Conservation (phyloP, 2,329 filamentous ascomycete genomes). For the Sporothrix luriei region DNA sequence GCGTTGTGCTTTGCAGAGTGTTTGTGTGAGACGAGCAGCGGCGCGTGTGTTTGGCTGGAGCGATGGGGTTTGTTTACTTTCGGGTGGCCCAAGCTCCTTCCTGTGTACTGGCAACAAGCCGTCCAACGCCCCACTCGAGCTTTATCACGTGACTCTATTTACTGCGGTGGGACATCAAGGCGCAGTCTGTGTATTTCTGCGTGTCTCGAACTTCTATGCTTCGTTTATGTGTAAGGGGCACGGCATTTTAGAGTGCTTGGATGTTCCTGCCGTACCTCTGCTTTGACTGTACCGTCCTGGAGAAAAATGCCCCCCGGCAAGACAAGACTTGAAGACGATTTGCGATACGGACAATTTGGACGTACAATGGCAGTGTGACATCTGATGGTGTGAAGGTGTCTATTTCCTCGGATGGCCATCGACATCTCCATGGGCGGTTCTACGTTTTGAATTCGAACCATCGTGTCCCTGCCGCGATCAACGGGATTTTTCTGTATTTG, state of each 20-base stretch:
- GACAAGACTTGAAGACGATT: not conserved
- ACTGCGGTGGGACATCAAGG: not conserved
- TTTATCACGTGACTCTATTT: not conserved
- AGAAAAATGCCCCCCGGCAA: not conserved
- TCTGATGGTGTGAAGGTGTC: not conserved
- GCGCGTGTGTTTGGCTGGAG: slow-evolving; percentile 30
- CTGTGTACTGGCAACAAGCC: slow-evolving; percentile 27
- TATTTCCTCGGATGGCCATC: no score
- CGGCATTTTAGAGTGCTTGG: slow-evolving; percentile 8
- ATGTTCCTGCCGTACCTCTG: not conserved
- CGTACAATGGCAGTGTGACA: slow-evolving; percentile 7
- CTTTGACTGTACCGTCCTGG: not conserved
- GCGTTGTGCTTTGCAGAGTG: not conserved
- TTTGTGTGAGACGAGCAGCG: not conserved
- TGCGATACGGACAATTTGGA: slow-evolving; percentile 13
- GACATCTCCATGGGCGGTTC: not conserved
- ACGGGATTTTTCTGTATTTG: slow-evolving; percentile 10
- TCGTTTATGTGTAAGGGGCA: slow-evolving; percentile 21
- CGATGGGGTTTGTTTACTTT: slow-evolving; percentile 38
- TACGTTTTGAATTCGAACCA: no score
- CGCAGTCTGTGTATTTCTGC: not conserved
- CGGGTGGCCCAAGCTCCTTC: slow-evolving; percentile 36
- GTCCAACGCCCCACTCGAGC: not conserved
- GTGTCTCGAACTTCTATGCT: not conserved
- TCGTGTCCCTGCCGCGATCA: not conserved